These are phyloP conservation scores for Sporothrix inflata DNA, from an alignment of 2,329 filamentous ascomycete species.

Conservation along the genomic window DNA sequence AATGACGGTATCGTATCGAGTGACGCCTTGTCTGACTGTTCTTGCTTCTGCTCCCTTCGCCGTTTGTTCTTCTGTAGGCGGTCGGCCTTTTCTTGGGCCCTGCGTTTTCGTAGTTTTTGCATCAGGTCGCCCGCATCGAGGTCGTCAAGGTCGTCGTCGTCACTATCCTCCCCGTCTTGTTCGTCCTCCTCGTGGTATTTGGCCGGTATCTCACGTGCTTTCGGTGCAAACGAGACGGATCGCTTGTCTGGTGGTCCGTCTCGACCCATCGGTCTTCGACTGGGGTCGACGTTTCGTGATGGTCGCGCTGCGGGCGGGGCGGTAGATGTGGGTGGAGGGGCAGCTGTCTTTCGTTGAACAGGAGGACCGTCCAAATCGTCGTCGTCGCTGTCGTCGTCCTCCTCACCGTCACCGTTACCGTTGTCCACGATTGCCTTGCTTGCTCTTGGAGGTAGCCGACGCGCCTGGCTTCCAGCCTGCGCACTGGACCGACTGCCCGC, in stretches of 20 bases:
- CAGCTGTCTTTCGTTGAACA: no score
- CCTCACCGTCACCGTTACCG: neutral
- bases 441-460: no score
- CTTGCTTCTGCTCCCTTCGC: neutral
- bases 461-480: neutral
- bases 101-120: slow-evolving; percentile 27
- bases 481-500: no score
- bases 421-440: neutral
- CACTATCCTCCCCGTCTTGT: neutral
- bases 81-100: slow-evolving; percentile 26
- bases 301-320: no score
- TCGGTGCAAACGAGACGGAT: slow-evolving; percentile 14
- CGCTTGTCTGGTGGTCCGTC: neutral
- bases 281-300: neutral
- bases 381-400: slow-evolving; percentile 20
- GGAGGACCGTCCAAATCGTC: slow-evolving; percentile 32
- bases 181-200: neutral
- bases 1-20: slow-evolving; percentile 28
- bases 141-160: slow-evolving; percentile 10
- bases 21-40: neutral
- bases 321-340: neutral
- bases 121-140: slow-evolving; percentile 28
- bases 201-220: neutral
- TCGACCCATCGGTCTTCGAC: neutral
- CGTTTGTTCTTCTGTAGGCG: neutral